phyloP scores from a whole-genome alignment of 345 rosid species.

The Camelina neglecta region DNA sequence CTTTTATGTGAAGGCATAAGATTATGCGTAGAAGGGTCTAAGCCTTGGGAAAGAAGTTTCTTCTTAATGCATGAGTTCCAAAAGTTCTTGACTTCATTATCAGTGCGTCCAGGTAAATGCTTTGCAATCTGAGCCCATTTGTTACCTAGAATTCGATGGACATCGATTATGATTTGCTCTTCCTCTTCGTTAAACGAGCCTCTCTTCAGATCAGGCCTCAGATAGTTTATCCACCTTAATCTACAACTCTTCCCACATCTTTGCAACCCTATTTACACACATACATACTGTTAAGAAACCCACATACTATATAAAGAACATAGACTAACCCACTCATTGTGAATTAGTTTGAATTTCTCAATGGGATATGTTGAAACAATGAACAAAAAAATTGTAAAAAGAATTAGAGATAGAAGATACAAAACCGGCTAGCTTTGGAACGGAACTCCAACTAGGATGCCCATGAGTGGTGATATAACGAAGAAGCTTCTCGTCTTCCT shows the following conservation, averaged over 20 bases:
- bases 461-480: conserved; percentile 64
- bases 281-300: neutral
- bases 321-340: no score
- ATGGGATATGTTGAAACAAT: no score
- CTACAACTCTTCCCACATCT: conserved; percentile 75
- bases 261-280: conserved; percentile 49
- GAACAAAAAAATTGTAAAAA: neutral
- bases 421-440: conserved; percentile 73
- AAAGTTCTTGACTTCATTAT: conserved; percentile 77
- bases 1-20: conserved; percentile 47
- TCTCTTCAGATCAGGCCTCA: conserved; percentile 60
- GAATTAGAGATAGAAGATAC: conserved; percentile 1
- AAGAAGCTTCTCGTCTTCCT: conserved; percentile 73
- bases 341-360: neutral
- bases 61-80: conserved; percentile 84
- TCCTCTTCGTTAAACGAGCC: conserved; percentile 58
- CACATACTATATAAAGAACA: neutral
- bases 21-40: conserved; percentile 63
- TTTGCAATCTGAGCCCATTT: conserved; percentile 58
- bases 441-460: conserved; percentile 84
- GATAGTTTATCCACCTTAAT: conserved; percentile 68
- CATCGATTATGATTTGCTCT: conserved; percentile 63
- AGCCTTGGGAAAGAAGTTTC: conserved; percentile 65
- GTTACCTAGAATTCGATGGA: conserved; percentile 69
- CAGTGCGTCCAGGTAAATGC: conserved; percentile 79